Percentiles rank a stretch among this genome's conserved stretches.
phyloP scores from a whole-genome alignment of 2,329 filamentous ascomycete species.

The Septoria petroselini region DNA sequence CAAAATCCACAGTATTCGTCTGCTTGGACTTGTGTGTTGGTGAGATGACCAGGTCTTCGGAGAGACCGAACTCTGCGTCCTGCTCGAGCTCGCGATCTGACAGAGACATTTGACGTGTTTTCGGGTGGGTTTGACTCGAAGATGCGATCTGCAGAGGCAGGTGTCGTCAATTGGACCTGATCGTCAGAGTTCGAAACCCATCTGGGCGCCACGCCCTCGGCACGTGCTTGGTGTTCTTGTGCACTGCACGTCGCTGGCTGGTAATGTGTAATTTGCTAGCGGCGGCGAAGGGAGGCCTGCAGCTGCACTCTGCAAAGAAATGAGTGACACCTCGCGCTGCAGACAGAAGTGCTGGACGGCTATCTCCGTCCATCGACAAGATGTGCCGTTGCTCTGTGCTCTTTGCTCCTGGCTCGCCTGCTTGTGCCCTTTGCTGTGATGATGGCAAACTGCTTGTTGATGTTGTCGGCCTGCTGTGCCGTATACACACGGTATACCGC shows the following conservation, averaged over 20 bases:
- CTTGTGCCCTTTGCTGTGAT: no score
- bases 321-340: no score
- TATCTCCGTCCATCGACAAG: no score
- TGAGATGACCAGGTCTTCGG: conserved; percentile 56
- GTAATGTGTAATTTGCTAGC: no score
- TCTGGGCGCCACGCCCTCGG: conserved; percentile 5
- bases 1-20: conserved; percentile 61
- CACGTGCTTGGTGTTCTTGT: conserved; percentile 6
- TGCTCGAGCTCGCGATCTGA: conserved; percentile 14
- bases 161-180: conserved; percentile 4
- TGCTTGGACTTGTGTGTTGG: conserved; percentile 52
- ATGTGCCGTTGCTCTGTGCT: no score
- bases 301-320: no score
- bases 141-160: neutral
- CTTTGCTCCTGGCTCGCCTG: no score
- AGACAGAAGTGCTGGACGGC: no score
- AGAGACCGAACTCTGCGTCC: conserved; percentile 41
- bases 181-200: conserved; percentile 4
- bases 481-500: no score
- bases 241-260: neutral
- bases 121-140: neutral
- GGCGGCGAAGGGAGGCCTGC: no score
- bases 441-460: no score
- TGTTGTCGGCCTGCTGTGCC: no score
- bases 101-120: conserved; percentile 12